These are phyloP conservation scores for Phalaenopsis equestris DNA, from an alignment of 106 monocot species.

Conservation along the genomic window DNA sequence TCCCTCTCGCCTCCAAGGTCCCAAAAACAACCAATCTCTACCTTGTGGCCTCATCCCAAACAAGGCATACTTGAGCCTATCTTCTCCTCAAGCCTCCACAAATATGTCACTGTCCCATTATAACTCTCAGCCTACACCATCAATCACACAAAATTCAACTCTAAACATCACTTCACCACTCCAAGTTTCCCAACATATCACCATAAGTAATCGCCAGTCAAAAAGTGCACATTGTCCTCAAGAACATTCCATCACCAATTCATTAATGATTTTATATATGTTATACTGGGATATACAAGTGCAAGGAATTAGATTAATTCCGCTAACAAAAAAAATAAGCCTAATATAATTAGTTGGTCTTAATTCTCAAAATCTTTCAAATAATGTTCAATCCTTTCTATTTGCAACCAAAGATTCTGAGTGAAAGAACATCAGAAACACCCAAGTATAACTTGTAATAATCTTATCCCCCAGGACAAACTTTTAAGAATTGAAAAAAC, in stretches of 20 bases:
- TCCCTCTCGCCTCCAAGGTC: too few relatives aligned
- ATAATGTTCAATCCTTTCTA: too few relatives aligned
- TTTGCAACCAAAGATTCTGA: neutral
- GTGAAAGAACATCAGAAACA: too few relatives aligned
- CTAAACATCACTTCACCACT: neutral
- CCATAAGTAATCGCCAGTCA: neutral
- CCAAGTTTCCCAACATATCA: neutral
- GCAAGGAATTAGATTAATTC: neutral
- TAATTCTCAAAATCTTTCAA: neutral
- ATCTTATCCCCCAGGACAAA: neutral
- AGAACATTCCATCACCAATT: neutral
- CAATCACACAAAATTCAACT: neutral
- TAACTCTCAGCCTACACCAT: neutral
- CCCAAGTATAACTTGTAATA: too few relatives aligned
- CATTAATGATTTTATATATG: neutral
- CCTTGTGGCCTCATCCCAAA: too few relatives aligned
- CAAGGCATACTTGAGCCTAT: too few relatives aligned
- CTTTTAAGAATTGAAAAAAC: neutral
- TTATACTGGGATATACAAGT: neutral
- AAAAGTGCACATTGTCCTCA: neutral
- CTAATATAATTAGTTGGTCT: neutral
- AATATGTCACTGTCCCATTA: too few relatives aligned
- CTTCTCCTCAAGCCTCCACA: too few relatives aligned
- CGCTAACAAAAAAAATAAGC: neutral
- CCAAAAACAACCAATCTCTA: too few relatives aligned